Conservation (phyloP, 2,329 filamentous ascomycete genomes). For the Aplosporella prunicola region DNA sequence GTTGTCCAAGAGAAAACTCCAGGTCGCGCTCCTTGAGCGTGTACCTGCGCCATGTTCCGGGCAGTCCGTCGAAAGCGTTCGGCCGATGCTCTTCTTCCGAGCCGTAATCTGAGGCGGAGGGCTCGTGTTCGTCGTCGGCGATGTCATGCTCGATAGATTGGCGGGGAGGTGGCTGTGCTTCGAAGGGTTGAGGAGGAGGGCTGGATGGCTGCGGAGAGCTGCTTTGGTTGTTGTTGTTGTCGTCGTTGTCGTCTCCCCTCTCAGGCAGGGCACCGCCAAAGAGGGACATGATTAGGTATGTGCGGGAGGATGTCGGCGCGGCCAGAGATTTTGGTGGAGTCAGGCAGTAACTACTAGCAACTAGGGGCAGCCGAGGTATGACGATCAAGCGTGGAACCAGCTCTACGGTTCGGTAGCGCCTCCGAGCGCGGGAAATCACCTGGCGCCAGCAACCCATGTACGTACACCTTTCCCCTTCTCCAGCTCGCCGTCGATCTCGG, state of each 20-base stretch:
- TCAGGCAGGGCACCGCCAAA: slow-evolving; percentile 8
- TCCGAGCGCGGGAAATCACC: too few relatives aligned
- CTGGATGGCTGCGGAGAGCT: background rate
- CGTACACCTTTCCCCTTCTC: too few relatives aligned
- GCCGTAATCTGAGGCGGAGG: slow-evolving; percentile 13
- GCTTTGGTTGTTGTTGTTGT: background rate
- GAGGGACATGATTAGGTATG: slow-evolving; percentile 10
- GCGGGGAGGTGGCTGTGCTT: background rate
- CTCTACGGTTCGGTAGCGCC: too few relatives aligned
- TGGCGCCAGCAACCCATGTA: too few relatives aligned
- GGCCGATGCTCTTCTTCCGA: slow-evolving; percentile 29
- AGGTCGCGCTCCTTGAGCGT: slow-evolving; percentile 56
- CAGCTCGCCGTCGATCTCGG: too few relatives aligned
- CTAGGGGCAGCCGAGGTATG: too few relatives aligned
- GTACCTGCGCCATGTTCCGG: slow-evolving; percentile 55
- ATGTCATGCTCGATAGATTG: slow-evolving; percentile 3
- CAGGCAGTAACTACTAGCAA: too few relatives aligned
- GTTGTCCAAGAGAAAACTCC: slow-evolving; percentile 52
- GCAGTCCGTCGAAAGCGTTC: slow-evolving; percentile 62
- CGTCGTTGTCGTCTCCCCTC: background rate
- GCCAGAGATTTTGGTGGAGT: too few relatives aligned
- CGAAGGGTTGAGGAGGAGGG: background rate
- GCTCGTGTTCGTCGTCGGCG: slow-evolving; percentile 1
- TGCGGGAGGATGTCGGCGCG: too few relatives aligned
- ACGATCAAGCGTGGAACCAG: too few relatives aligned